phyloP scores from a whole-genome alignment of 306 rosid genomes.

The Vigna trinervia region DNA sequence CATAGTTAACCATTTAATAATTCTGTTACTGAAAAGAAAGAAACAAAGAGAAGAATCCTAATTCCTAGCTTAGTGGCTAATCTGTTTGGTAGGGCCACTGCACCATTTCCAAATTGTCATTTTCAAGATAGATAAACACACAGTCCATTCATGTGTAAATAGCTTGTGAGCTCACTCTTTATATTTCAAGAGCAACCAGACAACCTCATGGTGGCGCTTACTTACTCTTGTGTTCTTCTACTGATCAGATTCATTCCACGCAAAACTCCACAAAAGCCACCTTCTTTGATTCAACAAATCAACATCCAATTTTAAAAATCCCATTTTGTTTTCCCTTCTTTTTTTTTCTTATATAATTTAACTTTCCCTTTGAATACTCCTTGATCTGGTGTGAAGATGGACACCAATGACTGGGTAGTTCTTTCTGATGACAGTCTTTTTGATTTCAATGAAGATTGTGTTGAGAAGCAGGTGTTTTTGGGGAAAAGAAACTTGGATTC shows the following conservation, averaged over 20 bases:
- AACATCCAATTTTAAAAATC: constrained; percentile 35
- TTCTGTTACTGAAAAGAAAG: constrained; percentile 31
- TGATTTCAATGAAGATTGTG: constrained; percentile 56
- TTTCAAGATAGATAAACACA: constrained; percentile 52
- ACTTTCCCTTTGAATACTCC: neutral
- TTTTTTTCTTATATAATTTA: constrained; percentile 26
- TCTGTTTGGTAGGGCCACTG: constrained; percentile 44
- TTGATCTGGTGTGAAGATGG: constrained; percentile 54
- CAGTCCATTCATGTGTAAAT: constrained; percentile 32
- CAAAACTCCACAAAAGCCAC: constrained; percentile 59
- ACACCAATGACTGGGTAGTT: constrained; percentile 78
- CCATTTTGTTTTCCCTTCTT: neutral
- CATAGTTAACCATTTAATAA: constrained; percentile 21
- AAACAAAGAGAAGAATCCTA: constrained; percentile 16
- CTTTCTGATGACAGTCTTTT: constrained; percentile 66
- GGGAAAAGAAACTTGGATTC: constrained; percentile 48
- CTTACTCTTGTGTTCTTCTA: constrained; percentile 28
- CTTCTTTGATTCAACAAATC: constrained; percentile 54
- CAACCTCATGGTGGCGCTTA: constrained; percentile 40
- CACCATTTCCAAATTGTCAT: constrained; percentile 47
- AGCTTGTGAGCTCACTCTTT: constrained; percentile 37
- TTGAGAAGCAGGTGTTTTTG: constrained; percentile 45
- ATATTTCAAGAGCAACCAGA: constrained; percentile 46
- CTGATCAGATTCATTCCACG: constrained; percentile 47
- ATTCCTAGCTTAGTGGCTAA: constrained; percentile 44